Evolutionary conservation across 768 basidiomycete species (phyloP).

Genomic region (Mycena alexandri): DNA sequence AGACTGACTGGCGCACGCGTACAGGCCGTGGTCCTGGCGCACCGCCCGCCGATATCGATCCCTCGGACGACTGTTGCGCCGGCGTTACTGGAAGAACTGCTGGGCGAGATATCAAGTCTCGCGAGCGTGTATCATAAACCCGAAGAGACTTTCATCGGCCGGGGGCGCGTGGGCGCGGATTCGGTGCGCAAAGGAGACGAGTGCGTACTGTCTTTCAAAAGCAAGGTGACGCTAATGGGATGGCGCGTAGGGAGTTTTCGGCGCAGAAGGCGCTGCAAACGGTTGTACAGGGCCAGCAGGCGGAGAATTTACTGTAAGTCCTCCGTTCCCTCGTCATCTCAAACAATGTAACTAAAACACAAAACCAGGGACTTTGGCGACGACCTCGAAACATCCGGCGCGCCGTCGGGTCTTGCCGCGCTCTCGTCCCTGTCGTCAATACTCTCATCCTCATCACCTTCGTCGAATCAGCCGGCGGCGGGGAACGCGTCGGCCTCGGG

Average conservation of each 20-base stretch:
- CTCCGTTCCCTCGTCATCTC: slow-evolving; percentile 14
- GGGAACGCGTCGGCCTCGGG: slow-evolving; percentile 76
- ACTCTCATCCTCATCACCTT: too few relatives aligned
- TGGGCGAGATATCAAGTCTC: slow-evolving; percentile 89
- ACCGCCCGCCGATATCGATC: slow-evolving; percentile 93
- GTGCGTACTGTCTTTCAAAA: slow-evolving; percentile 31
- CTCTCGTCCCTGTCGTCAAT: too few relatives aligned
- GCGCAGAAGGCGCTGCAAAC: slow-evolving; percentile 91
- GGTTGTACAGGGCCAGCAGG: slow-evolving; percentile 90
- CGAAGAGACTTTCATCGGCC: slow-evolving; percentile 93
- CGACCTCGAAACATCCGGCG: slow-evolving; percentile 61
- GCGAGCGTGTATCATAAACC: slow-evolving; percentile 99
- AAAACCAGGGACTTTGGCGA: slow-evolving; percentile 84
- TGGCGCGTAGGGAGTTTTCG: slow-evolving; percentile 50
- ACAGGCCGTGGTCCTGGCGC: slow-evolving; percentile 86
- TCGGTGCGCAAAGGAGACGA: slow-evolving; percentile 73
- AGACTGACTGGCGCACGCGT: background rate
- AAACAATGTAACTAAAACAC: background rate
- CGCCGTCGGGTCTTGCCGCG: slow-evolving; percentile 83
- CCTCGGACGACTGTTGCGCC: slow-evolving; percentile 92
- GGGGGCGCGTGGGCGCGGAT: slow-evolving; percentile 89
- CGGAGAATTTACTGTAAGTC: slow-evolving; percentile 87
- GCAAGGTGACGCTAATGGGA: too few relatives aligned
- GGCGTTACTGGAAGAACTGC: slow-evolving; percentile 89
- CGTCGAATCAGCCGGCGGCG: slow-evolving; percentile 66